phyloP scores from a whole-genome alignment of 2,329 filamentous ascomycete genomes.

The Trichoderma sp. region DNA sequence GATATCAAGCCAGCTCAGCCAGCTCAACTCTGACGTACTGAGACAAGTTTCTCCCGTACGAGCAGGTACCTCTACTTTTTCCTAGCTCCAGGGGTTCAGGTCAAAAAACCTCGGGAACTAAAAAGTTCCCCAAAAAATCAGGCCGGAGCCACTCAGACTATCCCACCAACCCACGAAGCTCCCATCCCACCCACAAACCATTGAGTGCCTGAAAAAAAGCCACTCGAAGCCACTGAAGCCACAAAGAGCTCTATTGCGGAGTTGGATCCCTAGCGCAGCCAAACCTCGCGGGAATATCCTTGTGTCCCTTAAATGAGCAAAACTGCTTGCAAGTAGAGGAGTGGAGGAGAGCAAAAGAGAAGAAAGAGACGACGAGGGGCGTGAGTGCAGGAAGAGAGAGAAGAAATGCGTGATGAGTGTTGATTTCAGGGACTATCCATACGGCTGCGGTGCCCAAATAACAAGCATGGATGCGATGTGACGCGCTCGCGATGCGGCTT shows the following conservation, averaged over 20 bases:
- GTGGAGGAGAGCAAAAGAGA: background rate
- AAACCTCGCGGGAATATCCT: constrained; percentile 14
- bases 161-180: constrained; percentile 11
- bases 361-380: background rate
- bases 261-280: constrained; percentile 11
- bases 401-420: too few species aligned
- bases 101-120: constrained; percentile 23
- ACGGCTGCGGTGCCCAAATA: background rate
- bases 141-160: background rate
- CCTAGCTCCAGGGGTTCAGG: constrained; percentile 26
- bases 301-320: constrained; percentile 9
- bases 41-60: background rate
- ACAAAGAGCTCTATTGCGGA: background rate
- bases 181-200: too few species aligned
- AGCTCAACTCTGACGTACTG: too few species aligned
- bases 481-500: constrained; percentile 19
- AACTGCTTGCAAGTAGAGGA: background rate
- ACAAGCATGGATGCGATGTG: background rate
- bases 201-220: too few species aligned
- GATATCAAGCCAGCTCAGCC: background rate
- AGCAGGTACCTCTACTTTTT: background rate
- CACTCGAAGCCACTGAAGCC: background rate
- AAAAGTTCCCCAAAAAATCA: background rate
- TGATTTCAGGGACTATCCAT: background rate
- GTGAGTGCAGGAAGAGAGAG: background rate